These are phyloP conservation scores for Letharia lupina DNA, from an alignment of 495 filamentous ascomycete genomes.

Conservation along the genomic window DNA sequence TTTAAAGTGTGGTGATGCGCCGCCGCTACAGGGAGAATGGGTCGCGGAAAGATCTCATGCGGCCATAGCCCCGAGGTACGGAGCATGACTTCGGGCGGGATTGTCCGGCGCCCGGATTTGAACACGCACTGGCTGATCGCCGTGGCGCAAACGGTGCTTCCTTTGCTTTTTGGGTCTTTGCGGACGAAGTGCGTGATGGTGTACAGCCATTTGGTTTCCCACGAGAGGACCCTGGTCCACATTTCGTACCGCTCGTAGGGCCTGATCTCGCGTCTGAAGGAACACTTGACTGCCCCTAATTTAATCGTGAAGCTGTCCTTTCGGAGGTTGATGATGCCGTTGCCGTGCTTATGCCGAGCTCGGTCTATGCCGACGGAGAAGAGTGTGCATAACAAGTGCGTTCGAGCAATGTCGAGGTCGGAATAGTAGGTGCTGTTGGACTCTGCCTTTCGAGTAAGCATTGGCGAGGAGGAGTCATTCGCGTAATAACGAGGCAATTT, in stretches of 20 bases:
- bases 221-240: slow-evolving; percentile 57
- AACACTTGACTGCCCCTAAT: slow-evolving; percentile 58
- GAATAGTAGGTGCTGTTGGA: slow-evolving; percentile 77
- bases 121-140: neutral
- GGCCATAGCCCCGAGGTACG: neutral
- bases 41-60: neutral
- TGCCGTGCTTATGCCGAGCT: slow-evolving; percentile 26
- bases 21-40: neutral
- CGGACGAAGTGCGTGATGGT: slow-evolving; percentile 56
- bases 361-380: slow-evolving; percentile 40
- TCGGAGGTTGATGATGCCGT: neutral
- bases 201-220: slow-evolving; percentile 70
- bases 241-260: slow-evolving; percentile 65
- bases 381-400: slow-evolving; percentile 50
- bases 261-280: slow-evolving; percentile 61
- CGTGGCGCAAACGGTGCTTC: neutral
- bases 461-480: neutral
- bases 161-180: slow-evolving; percentile 27
- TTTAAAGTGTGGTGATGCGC: neutral
- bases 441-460: slow-evolving; percentile 27
- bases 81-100: neutral
- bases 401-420: slow-evolving; percentile 67
- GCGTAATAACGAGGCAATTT: too few species aligned
- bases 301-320: slow-evolving; percentile 44
- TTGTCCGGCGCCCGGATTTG: neutral